Evolutionary conservation across 2,329 filamentous ascomycete genomes (phyloP).

Genomic region (Leptographium galeiforme): DNA sequence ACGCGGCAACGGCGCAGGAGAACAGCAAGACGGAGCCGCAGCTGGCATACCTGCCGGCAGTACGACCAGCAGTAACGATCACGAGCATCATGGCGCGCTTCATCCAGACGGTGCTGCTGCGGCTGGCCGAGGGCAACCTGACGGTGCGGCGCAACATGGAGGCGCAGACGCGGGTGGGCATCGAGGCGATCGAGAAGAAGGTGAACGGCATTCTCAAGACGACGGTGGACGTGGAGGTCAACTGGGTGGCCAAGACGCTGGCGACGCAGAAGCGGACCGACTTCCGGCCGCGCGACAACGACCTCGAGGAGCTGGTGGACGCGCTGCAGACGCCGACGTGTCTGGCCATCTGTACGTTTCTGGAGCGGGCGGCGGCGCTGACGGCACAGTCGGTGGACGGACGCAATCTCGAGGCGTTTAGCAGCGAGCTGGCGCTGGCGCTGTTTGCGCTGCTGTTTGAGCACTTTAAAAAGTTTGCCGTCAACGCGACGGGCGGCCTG

Average conservation of each 20-base stretch:
- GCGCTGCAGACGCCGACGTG: slow-evolving; percentile 80
- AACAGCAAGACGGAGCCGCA: slow-evolving; percentile 74
- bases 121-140: slow-evolving; percentile 76
- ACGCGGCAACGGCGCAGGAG: slow-evolving; percentile 65
- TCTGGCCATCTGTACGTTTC: slow-evolving; percentile 65
- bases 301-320: slow-evolving; percentile 49
- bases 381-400: slow-evolving; percentile 62
- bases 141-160: slow-evolving; percentile 85
- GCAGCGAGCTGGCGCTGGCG: slow-evolving; percentile 69
- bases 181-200: slow-evolving; percentile 73
- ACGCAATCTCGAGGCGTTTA: slow-evolving; percentile 69
- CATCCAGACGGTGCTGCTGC: slow-evolving; percentile 78
- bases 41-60: slow-evolving; percentile 63
- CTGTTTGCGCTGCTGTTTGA: slow-evolving; percentile 70
- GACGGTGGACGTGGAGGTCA: slow-evolving; percentile 53
- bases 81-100: slow-evolving; percentile 89
- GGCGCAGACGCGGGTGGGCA: slow-evolving; percentile 59
- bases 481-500: slow-evolving; percentile 83
- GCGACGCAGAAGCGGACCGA: slow-evolving; percentile 74
- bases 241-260: slow-evolving; percentile 63
- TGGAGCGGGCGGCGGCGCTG: slow-evolving; percentile 51
- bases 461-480: slow-evolving; percentile 87
- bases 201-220: slow-evolving; percentile 48
- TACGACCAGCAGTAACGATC: slow-evolving; percentile 75
- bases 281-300: slow-evolving; percentile 75